Evolutionary conservation across 768 basidiomycete species (phyloP), one percentile per base, ranked within the genome.

Genomic region (Boletus reticuloceps): DNA sequence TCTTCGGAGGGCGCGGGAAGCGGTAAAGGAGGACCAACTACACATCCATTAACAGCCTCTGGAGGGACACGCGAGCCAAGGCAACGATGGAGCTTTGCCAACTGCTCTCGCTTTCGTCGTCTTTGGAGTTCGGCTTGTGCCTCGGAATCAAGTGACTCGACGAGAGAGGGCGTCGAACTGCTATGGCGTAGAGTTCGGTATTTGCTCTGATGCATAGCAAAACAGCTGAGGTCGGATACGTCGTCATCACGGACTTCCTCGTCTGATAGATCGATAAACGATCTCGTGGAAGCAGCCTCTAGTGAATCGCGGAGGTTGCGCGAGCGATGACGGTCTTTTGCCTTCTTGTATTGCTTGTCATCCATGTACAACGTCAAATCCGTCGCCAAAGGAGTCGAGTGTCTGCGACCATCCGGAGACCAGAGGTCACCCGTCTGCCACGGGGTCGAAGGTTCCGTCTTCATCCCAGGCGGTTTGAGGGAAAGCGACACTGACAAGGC

Each of bases 51-150:
- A 13, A 89, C 84, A 36, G 91, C 80, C 59, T 83, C 80, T 14
- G 80, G 68, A 9, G 91, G 91, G 27, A 94, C 86, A 32, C 82
- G 81, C 19, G 88, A 90, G n/a, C 91, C 91, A 34, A 93, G 78
- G 72, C 88, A 92, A 44, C 91, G 88, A 70, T 93, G 89, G 5
- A 94, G 79, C 68, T 85, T 92, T 4, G 87, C 88, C 44, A 94
- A 74, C 61, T 85, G 84, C 60, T 89, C 88, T 48, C 91, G 79
- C 70, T 87, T 90, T 57, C 82, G 80, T 53, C 82, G 76, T 56
- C 81, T 81, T 55, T 86, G 83, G 20, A 82, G 81, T 47, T 90
- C 88, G 17, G 73, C 79, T 55, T 74, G 78, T 55, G 78, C 78
- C 52, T 84, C 81, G 22, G 78, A 72, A 47, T 79, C 72, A 64